Evolutionary conservation across 2,329 filamentous ascomycete species (phyloP).

Genomic region (Scedosporium dehoogii): DNA sequence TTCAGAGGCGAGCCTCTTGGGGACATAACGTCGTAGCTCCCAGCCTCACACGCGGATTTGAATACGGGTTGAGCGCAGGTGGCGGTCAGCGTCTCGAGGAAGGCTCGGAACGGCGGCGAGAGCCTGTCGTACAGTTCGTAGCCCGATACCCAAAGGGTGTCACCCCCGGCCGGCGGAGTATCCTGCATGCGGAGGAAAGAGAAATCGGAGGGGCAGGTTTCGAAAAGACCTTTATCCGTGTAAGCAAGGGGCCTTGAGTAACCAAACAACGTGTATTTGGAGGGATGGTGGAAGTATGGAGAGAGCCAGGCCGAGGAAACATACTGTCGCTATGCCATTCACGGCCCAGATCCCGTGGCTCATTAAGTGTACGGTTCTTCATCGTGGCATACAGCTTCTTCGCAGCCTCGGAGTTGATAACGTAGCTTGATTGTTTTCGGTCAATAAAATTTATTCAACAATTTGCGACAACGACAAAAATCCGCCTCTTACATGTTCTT

Average conservation of each 20-base stretch:
- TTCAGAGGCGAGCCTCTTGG: conserved; percentile 29
- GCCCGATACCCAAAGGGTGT: conserved; percentile 53
- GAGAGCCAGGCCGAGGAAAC: conserved; percentile 15
- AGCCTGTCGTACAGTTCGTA: conserved; percentile 52
- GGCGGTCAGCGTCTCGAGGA: conserved; percentile 41
- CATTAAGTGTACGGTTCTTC: conserved; percentile 16
- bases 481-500: conserved; percentile 21
- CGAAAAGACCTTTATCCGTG: conserved; percentile 24
- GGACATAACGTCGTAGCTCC: conserved; percentile 31
- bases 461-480: background rate
- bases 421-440: conserved; percentile 18
- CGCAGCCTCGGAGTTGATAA: conserved; percentile 23
- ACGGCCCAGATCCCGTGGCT: conserved; percentile 18
- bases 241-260: background rate
- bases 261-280: background rate
- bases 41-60: conserved; percentile 34
- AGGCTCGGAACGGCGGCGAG: conserved; percentile 36
- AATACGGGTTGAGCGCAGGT: conserved; percentile 40
- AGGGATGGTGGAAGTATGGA: background rate
- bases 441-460: background rate
- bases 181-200: conserved; percentile 46
- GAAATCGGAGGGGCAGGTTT: conserved; percentile 50
- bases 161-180: conserved; percentile 46
- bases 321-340: conserved; percentile 44
- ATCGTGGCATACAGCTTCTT: conserved; percentile 27